Conservation (phyloP, 2,329 filamentous ascomycete species). For the Sordariomycetes sp. region DNA sequence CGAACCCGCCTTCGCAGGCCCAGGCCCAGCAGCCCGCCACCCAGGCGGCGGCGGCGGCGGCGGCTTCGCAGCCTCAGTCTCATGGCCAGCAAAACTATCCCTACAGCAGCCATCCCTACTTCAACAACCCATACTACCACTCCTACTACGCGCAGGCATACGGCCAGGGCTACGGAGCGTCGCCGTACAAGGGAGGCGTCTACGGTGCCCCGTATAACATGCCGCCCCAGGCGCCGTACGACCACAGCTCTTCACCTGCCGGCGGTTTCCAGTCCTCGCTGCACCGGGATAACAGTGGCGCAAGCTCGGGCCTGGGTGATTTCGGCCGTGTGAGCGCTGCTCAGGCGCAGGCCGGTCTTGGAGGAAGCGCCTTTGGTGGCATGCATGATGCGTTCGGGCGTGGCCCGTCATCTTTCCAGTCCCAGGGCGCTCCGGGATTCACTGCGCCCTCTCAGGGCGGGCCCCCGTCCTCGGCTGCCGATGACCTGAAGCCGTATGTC, state of each 20-base stretch:
- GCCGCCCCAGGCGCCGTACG: slow-evolving; percentile 45
- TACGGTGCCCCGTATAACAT: slow-evolving; percentile 49
- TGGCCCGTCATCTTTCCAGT: slow-evolving; percentile 40
- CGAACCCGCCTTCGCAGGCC: slow-evolving; percentile 55
- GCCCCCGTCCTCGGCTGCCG: slow-evolving; percentile 26
- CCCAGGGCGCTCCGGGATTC: slow-evolving; percentile 43
- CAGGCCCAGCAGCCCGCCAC: slow-evolving; percentile 32
- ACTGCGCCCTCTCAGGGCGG: slow-evolving; percentile 36
- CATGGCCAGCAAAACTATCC: slow-evolving; percentile 38
- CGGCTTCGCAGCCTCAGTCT: slow-evolving; percentile 28
- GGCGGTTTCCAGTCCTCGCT: slow-evolving; percentile 42
- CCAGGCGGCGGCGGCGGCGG: slow-evolving; percentile 29
- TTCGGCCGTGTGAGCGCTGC: slow-evolving; percentile 38
- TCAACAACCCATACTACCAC: slow-evolving; percentile 51
- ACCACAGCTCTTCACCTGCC: slow-evolving; percentile 42
- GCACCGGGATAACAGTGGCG: slow-evolving; percentile 38
- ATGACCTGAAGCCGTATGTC: slow-evolving; percentile 50
- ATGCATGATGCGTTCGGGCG: slow-evolving; percentile 46
- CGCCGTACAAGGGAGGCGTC: slow-evolving; percentile 42
- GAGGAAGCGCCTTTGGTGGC: slow-evolving; percentile 38
- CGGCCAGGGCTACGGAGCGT: slow-evolving; percentile 35
- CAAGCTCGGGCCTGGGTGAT: slow-evolving; percentile 40
- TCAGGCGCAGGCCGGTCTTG: slow-evolving; percentile 41
- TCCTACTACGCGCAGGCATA: slow-evolving; percentile 47
- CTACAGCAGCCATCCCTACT: slow-evolving; percentile 48